Evolutionary conservation across 2,329 filamentous ascomycete species (phyloP).

Genomic region (Aspergillus sp.): DNA sequence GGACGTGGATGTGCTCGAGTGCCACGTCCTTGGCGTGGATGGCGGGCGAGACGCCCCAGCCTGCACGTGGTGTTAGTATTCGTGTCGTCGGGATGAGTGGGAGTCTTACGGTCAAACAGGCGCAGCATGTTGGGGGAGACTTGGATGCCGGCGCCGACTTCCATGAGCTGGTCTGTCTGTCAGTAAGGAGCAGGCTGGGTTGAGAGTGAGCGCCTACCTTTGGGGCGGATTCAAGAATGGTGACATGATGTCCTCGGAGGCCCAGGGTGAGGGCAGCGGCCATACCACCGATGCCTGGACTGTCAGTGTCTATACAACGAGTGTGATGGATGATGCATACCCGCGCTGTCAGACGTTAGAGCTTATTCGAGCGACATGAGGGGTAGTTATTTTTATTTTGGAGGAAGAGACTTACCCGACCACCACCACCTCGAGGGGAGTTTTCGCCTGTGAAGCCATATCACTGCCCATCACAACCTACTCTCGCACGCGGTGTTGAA

Average conservation of each 20-base stretch:
- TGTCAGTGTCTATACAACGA: not conserved
- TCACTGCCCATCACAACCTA: not conserved
- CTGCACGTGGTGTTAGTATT: constrained; percentile 13
- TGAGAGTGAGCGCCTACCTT: constrained; percentile 25
- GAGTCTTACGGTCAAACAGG: constrained; percentile 60
- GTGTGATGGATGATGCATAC: not conserved
- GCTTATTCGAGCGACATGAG: not conserved
- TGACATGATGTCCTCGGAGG: constrained; percentile 32
- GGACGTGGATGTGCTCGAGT: constrained; percentile 35
- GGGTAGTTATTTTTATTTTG: no score
- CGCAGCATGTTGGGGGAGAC: constrained; percentile 77
- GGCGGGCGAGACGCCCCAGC: constrained; percentile 34
- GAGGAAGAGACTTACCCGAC: constrained; percentile 39
- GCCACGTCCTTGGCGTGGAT: constrained; percentile 35
- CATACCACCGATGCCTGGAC: constrained; percentile 35
- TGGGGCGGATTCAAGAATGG: constrained; percentile 32
- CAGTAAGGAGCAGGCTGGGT: no score
- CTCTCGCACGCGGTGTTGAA: not conserved
- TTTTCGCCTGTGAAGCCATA: constrained; percentile 21
- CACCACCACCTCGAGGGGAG: constrained; percentile 31
- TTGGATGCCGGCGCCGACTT: constrained; percentile 78
- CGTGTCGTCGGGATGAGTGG: not conserved
- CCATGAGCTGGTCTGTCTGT: constrained; percentile 27
- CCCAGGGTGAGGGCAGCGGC: constrained; percentile 35
- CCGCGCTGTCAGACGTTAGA: not conserved